Percentiles rank a stretch among this genome's conserved stretches.
Conservation (phyloP, 2,329 filamentous ascomycete species). For the Clathrospora elynae region DNA sequence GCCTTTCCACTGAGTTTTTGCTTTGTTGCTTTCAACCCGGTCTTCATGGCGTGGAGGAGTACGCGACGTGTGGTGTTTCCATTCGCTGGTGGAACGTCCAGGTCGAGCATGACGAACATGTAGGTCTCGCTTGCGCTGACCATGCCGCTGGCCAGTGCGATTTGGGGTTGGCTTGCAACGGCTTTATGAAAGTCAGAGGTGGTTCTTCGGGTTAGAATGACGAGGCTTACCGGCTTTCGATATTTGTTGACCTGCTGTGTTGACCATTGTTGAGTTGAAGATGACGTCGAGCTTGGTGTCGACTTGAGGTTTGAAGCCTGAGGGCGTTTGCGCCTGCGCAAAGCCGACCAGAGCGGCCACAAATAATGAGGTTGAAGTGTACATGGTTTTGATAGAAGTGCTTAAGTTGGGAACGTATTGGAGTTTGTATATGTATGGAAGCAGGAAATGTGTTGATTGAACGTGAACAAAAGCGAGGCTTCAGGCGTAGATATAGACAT, state of each 20-base stretch:
- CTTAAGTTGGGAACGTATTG: neutral
- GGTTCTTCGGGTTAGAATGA: neutral
- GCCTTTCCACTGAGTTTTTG: conserved; percentile 27
- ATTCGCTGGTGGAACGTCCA: conserved; percentile 39
- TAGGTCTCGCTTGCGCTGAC: conserved; percentile 29
- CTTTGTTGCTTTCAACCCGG: conserved; percentile 42
- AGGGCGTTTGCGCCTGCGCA: conserved; percentile 42
- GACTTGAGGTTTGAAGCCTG: conserved; percentile 37
- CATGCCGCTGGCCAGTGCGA: conserved; percentile 30
- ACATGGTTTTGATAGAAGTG: conserved; percentile 22
- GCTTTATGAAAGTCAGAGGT: conserved; percentile 25
- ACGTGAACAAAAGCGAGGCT: conserved; percentile 4
- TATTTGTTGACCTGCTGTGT: conserved; percentile 33
- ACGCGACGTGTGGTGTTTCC: conserved; percentile 34
- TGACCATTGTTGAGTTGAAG: conserved; percentile 41
- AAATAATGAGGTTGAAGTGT: conserved; percentile 31
- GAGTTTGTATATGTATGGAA: neutral
- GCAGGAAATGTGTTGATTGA: neutral
- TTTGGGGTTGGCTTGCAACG: conserved; percentile 34
- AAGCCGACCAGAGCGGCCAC: conserved; percentile 29
- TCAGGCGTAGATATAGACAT: conserved; percentile 23
- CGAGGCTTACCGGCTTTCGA: conserved; percentile 35
- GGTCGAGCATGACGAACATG: conserved; percentile 46
- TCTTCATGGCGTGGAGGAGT: conserved; percentile 43
- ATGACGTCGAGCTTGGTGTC: conserved; percentile 38